Percentiles rank a stretch among this genome's conserved stretches.
These are phyloP conservation scores for Sporothrix euskadiensis DNA, from an alignment of 2,329 filamentous ascomycete species.

Conservation along the genomic window DNA sequence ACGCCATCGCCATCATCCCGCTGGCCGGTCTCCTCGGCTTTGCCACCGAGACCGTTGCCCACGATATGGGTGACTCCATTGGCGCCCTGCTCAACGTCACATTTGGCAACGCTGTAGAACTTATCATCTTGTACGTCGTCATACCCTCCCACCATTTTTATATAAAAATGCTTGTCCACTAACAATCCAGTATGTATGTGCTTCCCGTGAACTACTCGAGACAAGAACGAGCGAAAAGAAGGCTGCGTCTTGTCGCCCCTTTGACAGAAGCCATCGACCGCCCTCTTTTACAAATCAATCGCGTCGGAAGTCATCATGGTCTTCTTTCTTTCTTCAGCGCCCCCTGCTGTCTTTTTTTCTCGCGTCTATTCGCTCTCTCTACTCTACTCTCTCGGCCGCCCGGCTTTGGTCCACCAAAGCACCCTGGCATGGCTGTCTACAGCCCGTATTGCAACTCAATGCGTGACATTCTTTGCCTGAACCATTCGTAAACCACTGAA, in stretches of 20 bases:
- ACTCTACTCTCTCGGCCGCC: constrained; percentile 9
- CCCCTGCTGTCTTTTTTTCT: constrained; percentile 21
- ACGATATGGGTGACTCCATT: constrained; percentile 73
- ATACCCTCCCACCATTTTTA: not conserved
- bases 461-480: constrained; percentile 27
- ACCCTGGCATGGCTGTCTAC: constrained; percentile 22
- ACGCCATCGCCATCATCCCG: constrained; percentile 73
- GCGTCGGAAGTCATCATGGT: constrained; percentile 44
- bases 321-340: constrained; percentile 19
- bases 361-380: not conserved
- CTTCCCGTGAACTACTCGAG: constrained; percentile 43
- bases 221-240: constrained; percentile 49
- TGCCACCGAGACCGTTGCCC: constrained; percentile 74
- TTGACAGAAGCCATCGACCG: constrained; percentile 41
- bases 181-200: constrained; percentile 54
- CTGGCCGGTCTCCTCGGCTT: constrained; percentile 70
- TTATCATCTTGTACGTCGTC: constrained; percentile 68
- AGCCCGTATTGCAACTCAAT: constrained; percentile 28
- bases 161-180: not conserved
- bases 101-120: constrained; percentile 77
- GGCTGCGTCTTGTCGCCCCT: constrained; percentile 47
- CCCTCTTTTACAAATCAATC: constrained; percentile 55
- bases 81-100: constrained; percentile 87
- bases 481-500: constrained; percentile 3
- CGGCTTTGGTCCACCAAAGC: constrained; percentile 23